phyloP scores from a whole-genome alignment of 345 rosid genomes.

The Ceriops zippeliana region DNA sequence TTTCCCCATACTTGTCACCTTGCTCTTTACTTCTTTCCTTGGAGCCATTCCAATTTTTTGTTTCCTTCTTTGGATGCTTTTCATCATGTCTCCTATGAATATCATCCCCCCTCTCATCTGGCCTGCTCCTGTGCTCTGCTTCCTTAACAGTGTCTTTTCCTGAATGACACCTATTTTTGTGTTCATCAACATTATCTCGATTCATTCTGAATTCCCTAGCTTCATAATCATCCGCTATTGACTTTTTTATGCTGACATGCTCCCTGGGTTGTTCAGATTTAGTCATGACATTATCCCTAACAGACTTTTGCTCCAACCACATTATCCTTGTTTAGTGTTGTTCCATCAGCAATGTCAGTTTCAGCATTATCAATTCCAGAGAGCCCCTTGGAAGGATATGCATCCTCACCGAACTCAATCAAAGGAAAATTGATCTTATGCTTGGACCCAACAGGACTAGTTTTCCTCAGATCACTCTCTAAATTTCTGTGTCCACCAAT shows the following conservation, averaged over 20 bases:
- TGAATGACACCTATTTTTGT: constrained; percentile 40
- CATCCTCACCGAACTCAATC: constrained; percentile 19
- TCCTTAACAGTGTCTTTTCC: constrained; percentile 36
- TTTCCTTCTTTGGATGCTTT: constrained; percentile 47
- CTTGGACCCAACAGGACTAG: constrained; percentile 20
- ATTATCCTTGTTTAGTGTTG: constrained; percentile 17
- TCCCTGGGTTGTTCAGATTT: constrained; percentile 26
- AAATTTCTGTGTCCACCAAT: constrained; percentile 11
- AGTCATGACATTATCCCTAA: constrained; percentile 1
- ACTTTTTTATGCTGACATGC: constrained; percentile 25
- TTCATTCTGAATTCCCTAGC: constrained; percentile 35
- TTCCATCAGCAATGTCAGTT: constrained; percentile 27
- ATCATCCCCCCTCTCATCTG: constrained; percentile 36
- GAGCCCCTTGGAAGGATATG: constrained; percentile 13
- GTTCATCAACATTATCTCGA: constrained; percentile 34
- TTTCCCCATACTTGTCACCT: constrained; percentile 40
- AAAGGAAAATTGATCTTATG: constrained; percentile 17
- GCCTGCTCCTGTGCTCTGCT: constrained; percentile 27
- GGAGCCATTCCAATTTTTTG: constrained; percentile 43
- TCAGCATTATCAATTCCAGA: constrained; percentile 20
- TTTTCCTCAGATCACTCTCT: constrained; percentile 23
- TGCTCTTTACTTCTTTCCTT: constrained; percentile 47
- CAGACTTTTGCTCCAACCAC: constrained; percentile 26
- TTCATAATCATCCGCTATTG: constrained; percentile 29
- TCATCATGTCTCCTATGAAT: constrained; percentile 38